Base-by-base conservation (phyloP, 2,329 filamentous ascomycete genomes). In the Penicillium rolfsii region DNA sequence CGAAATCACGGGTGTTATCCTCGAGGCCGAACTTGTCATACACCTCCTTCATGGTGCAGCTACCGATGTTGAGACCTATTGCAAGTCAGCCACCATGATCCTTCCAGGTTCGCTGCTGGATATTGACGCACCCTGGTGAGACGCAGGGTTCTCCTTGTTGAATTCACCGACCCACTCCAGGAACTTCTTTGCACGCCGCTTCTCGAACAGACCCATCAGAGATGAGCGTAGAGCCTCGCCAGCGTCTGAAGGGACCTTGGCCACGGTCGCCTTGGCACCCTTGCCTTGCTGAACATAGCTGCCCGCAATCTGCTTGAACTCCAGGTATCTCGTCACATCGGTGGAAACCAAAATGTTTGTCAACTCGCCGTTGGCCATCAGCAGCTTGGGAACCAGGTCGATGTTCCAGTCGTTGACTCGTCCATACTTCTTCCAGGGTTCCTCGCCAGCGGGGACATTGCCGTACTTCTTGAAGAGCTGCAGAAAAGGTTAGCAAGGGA, bases 371-470 rank as follows among this genome's bases (percentile, higher is more conserved):
- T 96, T 97, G 62, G 94, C 93, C 93, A 99, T 98, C 79, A 99
- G 87, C 74, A 99, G 89, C 85, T 99, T 99, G 70, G 95, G 94
- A 52, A 99, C 93, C 64, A 99, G 86, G 77, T 99, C 96, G 80
- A 99, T 96, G 84, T 97, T 98, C 95, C 95, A 99, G 85, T 98
- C 94, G 82, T 97, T 97, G 77, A 89, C 84, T 62, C 95, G 90
- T 72, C 94, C 94, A 79, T 97, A 98, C 81, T 97, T 93, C 84
- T 96, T 94, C 95, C 95, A 98, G 68, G 94, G 93, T 84, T 97
- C 91, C 75, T 93, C 89, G 70, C 90, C 91, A 64, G 85, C 77
- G 62, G 81, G 77, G 76, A 87, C 91, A 83, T 95, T 95, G 77
- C 91, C 91, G 79, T 97, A 96, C 79, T 93, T 96, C 84, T 95